Evolutionary conservation across 1,139 yeast genomes (phyloP).

Genomic region (Candida frijolesensis): DNA sequence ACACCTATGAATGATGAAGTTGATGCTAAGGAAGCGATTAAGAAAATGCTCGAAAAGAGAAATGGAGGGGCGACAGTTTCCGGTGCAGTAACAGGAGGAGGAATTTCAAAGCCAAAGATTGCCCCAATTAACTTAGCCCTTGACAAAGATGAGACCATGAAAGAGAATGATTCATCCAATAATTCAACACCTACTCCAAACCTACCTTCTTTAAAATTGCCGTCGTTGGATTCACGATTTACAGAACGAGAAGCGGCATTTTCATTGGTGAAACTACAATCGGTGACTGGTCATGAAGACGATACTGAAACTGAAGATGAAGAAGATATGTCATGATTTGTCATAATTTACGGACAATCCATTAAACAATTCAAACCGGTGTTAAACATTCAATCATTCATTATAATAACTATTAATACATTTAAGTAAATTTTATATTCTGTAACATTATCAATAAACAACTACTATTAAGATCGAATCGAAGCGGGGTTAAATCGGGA

Average conservation of each 20-base stretch:
- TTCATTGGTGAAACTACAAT: conserved; percentile 4
- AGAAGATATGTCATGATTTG: neutral
- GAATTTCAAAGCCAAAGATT: neutral
- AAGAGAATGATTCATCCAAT: neutral
- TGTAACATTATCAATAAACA: too few relatives aligned
- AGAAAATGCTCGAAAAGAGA: conserved; percentile 20
- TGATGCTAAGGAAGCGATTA: conserved; percentile 17
- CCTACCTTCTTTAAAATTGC: neutral
- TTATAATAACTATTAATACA: too few relatives aligned
- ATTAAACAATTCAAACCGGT: too few relatives aligned
- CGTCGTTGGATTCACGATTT: neutral
- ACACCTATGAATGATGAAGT: conserved; percentile 38
- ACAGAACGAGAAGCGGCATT: conserved; percentile 16
- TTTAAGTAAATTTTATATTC: too few relatives aligned
- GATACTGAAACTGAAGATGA: conserved; percentile 7
- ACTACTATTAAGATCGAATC: too few relatives aligned
- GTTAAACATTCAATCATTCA: too few relatives aligned
- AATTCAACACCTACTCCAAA: neutral
- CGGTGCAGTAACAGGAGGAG: too few relatives aligned
- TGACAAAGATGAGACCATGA: neutral
- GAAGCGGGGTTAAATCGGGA: too few relatives aligned
- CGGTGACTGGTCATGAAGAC: conserved; percentile 14
- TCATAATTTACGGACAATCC: neutral
- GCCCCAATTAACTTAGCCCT: neutral
- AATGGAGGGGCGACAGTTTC: neutral